These are phyloP conservation scores for Sphaceloma murrayae DNA, from an alignment of 2,329 filamentous ascomycete species.

Conservation along the genomic window DNA sequence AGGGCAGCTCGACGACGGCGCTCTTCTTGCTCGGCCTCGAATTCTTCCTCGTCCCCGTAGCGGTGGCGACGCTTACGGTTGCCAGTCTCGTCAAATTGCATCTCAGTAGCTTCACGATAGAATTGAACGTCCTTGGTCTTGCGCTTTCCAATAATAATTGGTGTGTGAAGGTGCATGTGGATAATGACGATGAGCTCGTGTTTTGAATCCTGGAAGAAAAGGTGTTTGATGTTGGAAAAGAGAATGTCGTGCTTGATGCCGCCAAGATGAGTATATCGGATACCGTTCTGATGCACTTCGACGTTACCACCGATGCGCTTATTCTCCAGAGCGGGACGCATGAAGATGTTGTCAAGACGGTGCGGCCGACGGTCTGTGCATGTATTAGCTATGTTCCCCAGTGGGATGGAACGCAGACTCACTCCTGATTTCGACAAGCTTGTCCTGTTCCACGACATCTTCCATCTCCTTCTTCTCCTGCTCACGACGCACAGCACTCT, in stretches of 20 bases:
- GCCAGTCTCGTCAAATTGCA: constrained; percentile 96
- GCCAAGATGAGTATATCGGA: constrained; percentile 74
- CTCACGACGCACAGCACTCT: constrained; percentile 80
- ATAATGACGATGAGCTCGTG: constrained; percentile 97
- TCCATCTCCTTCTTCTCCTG: constrained; percentile 99
- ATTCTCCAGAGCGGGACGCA: constrained; percentile 88
- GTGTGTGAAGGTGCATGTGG: constrained; percentile 94
- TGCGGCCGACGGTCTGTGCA: constrained; percentile 72
- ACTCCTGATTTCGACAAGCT: constrained; percentile 85
- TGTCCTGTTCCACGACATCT: constrained; percentile 97
- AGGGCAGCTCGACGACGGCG: constrained; percentile 81
- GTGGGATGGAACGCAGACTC: constrained; percentile 30
- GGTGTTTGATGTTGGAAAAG: constrained; percentile 95
- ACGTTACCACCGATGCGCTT: constrained; percentile 94
- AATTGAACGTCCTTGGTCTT: constrained; percentile 99
- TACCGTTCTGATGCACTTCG: constrained; percentile 98
- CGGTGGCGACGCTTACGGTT: constrained; percentile 96
- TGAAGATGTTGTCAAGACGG: constrained; percentile 87
- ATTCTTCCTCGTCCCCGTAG: constrained; percentile 96
- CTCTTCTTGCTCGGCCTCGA: constrained; percentile 96
- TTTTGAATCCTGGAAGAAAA: constrained; percentile 97
- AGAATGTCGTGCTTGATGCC: constrained; percentile 85
- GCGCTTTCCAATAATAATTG: constrained; percentile 96
- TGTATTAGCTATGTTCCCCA: neutral
- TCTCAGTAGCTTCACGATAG: constrained; percentile 94